A percentile compares a stretch with the other conserved stretches of the same genome.
Evolutionary conservation across 805 yeast genomes (phyloP).

Genomic region (Metschnikowia kunwiensis): DNA sequence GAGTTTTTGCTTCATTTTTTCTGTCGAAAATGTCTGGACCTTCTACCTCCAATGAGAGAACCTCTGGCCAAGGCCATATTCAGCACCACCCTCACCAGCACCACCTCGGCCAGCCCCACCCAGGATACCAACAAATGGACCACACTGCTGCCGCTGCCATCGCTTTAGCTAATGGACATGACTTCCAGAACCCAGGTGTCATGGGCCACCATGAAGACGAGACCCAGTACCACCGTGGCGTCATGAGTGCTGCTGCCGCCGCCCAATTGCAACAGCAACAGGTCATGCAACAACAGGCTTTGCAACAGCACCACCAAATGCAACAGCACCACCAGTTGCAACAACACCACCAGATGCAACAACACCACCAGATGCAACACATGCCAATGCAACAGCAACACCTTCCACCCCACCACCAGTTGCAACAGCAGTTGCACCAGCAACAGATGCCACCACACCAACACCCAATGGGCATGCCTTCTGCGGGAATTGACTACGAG

Average conservation of each 20-base stretch:
- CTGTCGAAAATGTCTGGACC: slow-evolving; percentile 20
- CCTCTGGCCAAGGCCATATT: slow-evolving; percentile 13
- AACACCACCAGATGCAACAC: slow-evolving; percentile 18
- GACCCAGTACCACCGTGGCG: slow-evolving; percentile 18
- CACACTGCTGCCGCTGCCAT: slow-evolving; percentile 24
- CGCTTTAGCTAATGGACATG: slow-evolving; percentile 21
- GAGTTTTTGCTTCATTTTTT: neutral
- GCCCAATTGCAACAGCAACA: slow-evolving; percentile 20
- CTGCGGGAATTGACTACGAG: slow-evolving; percentile 21
- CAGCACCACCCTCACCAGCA: slow-evolving; percentile 17
- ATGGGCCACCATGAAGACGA: slow-evolving; percentile 22
- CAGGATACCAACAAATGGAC: slow-evolving; percentile 20
- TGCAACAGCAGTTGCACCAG: slow-evolving; percentile 22
- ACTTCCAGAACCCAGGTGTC: slow-evolving; percentile 20
- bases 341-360: slow-evolving; percentile 15
- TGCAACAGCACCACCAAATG: slow-evolving; percentile 18
- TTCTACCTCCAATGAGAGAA: slow-evolving; percentile 21
- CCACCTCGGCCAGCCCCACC: slow-evolving; percentile 19
- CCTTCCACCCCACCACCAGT: slow-evolving; percentile 19
- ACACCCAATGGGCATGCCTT: slow-evolving; percentile 19
- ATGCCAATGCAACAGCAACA: slow-evolving; percentile 19
- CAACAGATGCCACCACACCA: slow-evolving; percentile 21
- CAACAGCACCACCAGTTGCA: slow-evolving; percentile 19
- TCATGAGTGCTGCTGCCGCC: slow-evolving; percentile 19
- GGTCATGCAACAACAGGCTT: slow-evolving; percentile 18